These are phyloP conservation scores for Monilinia aucupariae DNA, from an alignment of 2,329 filamentous ascomycete species.

Conservation along the genomic window DNA sequence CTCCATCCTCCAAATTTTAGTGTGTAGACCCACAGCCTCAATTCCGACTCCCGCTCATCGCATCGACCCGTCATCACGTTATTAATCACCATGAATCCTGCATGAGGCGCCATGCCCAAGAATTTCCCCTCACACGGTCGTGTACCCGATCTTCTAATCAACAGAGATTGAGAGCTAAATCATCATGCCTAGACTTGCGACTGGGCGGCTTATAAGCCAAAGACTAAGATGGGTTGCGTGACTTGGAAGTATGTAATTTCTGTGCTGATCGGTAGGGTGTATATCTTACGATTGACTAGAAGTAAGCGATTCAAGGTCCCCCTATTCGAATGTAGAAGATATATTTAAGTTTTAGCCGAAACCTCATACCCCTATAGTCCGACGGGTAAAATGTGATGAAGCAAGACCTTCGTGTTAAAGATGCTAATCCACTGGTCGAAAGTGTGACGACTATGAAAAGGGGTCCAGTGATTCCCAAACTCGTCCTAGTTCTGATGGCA, in stretches of 20 bases:
- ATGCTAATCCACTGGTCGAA: not conserved
- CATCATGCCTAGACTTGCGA: constrained; percentile 3
- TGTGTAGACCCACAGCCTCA: not conserved
- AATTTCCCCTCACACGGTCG: not conserved
- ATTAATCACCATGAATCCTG: not conserved
- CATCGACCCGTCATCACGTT: not conserved
- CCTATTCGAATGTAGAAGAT: too few relatives aligned
- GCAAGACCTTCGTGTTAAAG: not conserved
- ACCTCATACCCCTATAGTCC: not conserved
- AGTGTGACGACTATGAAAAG: constrained; percentile 5
- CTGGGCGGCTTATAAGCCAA: constrained; percentile 1
- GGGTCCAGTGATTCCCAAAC: not conserved
- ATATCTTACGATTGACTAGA: constrained; percentile 1
- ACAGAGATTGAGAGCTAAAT: not conserved
- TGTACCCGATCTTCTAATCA: not conserved
- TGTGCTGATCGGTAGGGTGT: not conserved
- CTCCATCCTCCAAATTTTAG: not conserved
- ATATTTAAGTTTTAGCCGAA: not conserved
- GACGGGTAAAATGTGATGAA: constrained; percentile 14
- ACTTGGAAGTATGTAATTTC: constrained; percentile 6
- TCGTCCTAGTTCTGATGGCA: not conserved
- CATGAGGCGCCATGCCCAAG: not conserved
- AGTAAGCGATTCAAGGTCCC: not conserved
- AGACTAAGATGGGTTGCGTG: constrained; percentile 2
- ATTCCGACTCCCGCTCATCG: too few relatives aligned